These are phyloP conservation scores for Lentinula detonsa DNA, from an alignment of 768 basidiomycete species.

Conservation along the genomic window DNA sequence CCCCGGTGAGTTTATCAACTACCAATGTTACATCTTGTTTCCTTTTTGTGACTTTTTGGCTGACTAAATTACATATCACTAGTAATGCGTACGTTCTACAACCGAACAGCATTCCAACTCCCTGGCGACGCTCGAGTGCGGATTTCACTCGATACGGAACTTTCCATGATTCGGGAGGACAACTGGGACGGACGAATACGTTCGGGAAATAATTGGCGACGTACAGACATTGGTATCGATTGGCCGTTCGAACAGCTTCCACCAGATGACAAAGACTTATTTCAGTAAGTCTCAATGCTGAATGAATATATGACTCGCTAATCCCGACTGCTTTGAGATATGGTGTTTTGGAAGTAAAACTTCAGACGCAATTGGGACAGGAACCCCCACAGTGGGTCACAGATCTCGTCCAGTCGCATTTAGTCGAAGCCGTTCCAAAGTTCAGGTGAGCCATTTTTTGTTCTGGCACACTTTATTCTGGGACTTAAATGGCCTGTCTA, in stretches of 20 bases:
- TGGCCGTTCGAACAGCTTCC: constrained; percentile 77
- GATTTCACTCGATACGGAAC: constrained; percentile 95
- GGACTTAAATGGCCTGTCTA: no score
- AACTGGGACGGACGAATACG: constrained; percentile 85
- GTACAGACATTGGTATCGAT: constrained; percentile 91
- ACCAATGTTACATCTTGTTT: constrained; percentile 4
- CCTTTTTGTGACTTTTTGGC: constrained; percentile 1
- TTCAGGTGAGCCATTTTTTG: constrained; percentile 57
- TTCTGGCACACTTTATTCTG: no score
- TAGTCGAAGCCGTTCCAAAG: constrained; percentile 97
- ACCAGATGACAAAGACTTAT: constrained; percentile 81
- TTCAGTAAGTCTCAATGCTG: constrained; percentile 53
- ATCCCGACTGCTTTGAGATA: constrained; percentile 38
- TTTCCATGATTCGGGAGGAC: constrained; percentile 92
- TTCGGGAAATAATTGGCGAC: constrained; percentile 87
- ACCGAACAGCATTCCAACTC: constrained; percentile 97
- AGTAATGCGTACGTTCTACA: constrained; percentile 98
- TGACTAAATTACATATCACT: not conserved
- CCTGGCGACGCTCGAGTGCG: constrained; percentile 98
- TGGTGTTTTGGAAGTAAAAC: constrained; percentile 94
- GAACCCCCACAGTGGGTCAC: constrained; percentile 95
- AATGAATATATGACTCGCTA: not conserved
- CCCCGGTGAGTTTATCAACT: constrained; percentile 53
- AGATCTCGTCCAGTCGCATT: constrained; percentile 90
- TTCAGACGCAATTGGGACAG: constrained; percentile 94